These are phyloP conservation scores for Xanthoceras sorbifolium DNA, from an alignment of 345 rosid species.

Conservation along the genomic window DNA sequence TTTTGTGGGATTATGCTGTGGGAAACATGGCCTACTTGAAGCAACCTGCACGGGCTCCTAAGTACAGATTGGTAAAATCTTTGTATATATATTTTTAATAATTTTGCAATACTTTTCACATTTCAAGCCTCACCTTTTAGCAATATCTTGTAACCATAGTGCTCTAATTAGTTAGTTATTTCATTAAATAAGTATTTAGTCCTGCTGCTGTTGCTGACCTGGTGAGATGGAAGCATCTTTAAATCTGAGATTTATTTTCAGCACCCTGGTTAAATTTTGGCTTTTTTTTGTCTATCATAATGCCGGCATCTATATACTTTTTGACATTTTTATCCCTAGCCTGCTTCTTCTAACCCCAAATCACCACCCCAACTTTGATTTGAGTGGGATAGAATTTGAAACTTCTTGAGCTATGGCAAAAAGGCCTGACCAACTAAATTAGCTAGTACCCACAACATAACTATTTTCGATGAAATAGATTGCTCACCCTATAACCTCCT, in stretches of 20 bases:
- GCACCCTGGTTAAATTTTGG: not conserved
- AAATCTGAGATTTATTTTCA: not conserved
- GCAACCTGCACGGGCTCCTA: conserved; percentile 63
- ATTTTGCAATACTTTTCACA: not conserved
- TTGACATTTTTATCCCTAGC: not conserved
- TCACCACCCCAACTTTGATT: not conserved
- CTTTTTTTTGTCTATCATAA: not conserved
- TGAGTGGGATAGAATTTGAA: not conserved
- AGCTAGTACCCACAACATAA: not conserved
- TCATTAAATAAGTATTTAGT: not conserved
- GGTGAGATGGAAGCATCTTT: not conserved
- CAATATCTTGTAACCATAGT: not conserved
- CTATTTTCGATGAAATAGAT: not conserved
- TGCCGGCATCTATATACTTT: not conserved
- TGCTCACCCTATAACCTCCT: not conserved
- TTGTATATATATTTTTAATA: not conserved
- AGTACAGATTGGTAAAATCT: conserved; percentile 58
- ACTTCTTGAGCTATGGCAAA: no score
- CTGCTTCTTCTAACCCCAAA: not conserved
- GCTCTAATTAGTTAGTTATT: not conserved
- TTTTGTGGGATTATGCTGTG: conserved; percentile 70
- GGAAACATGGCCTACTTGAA: conserved; percentile 79
- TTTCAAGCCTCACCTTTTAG: not conserved
- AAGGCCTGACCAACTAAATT: not conserved
- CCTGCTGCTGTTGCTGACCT: conserved; percentile 4